Evolutionary conservation across 306 rosid genomes (phyloP).

Genomic region (Rosa chinensis): DNA sequence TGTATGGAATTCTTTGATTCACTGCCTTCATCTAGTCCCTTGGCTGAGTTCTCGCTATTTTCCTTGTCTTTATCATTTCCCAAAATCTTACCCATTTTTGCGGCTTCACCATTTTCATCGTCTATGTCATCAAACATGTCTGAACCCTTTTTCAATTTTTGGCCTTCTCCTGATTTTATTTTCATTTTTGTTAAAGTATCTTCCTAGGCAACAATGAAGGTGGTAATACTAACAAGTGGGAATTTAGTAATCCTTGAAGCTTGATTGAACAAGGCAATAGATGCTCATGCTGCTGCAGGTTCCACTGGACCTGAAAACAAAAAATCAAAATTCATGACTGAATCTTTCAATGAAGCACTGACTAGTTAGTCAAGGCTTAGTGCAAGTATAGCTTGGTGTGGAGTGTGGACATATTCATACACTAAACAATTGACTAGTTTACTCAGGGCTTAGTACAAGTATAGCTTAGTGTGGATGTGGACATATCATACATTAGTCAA

Average conservation of each 20-base stretch:
- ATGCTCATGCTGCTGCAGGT: constrained; percentile 90
- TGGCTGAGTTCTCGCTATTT: constrained; percentile 16
- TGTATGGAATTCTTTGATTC: not conserved
- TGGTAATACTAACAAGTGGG: constrained; percentile 91
- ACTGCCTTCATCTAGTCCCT: not conserved
- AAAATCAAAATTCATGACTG: not conserved
- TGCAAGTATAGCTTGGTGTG: not conserved
- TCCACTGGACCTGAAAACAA: constrained; percentile 72
- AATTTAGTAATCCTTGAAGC: constrained; percentile 94
- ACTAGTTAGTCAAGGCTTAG: not conserved
- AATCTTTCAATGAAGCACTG: not conserved
- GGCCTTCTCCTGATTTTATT: constrained; percentile 32
- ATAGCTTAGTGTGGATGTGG: no score
- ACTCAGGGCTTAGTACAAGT: no score
- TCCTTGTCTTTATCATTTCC: constrained; percentile 14
- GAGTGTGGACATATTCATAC: not conserved
- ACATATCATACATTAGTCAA: no score
- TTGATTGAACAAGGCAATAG: constrained; percentile 91
- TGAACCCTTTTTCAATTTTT: constrained; percentile 1
- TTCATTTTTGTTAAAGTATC: constrained; percentile 51
- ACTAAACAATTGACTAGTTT: not conserved
- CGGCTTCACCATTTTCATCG: constrained; percentile 8
- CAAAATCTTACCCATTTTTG: constrained; percentile 13
- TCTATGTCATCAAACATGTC: constrained; percentile 40
- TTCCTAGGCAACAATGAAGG: constrained; percentile 97